A percentile compares a stretch with the other conserved stretches of the same genome.
Evolutionary conservation across 495 filamentous ascomycete genomes (phyloP).

Genomic region (Cercophora samala): DNA sequence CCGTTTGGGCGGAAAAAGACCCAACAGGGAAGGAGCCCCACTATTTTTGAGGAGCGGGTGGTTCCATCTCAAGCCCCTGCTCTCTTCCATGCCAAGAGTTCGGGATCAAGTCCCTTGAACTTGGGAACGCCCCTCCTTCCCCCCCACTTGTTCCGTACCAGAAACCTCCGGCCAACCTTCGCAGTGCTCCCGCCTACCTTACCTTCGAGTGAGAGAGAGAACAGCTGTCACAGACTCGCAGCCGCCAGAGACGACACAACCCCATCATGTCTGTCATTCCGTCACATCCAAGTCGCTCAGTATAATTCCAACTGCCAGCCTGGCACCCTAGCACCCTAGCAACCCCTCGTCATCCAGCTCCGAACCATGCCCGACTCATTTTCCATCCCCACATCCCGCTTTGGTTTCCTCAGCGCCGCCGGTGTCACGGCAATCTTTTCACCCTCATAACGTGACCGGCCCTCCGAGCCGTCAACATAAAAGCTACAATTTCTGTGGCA

Average conservation of each 20-base stretch:
- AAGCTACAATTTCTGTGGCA: not conserved
- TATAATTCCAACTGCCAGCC: no score
- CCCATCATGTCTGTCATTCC: not conserved
- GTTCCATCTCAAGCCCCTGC: constrained; percentile 23
- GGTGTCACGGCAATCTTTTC: not conserved
- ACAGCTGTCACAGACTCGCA: not conserved
- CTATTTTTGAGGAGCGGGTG: constrained; percentile 19
- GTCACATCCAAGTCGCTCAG: not conserved
- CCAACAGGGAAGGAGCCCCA: constrained; percentile 16
- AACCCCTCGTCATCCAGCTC: no score
- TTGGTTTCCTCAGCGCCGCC: not conserved
- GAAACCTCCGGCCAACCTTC: not conserved
- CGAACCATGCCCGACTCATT: not conserved
- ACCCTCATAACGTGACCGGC: not conserved
- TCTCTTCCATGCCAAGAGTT: not conserved
- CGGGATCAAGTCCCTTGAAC: constrained; percentile 11
- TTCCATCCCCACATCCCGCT: not conserved
- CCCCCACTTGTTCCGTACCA: constrained; percentile 10
- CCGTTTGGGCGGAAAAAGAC: constrained; percentile 24
- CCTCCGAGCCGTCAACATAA: not conserved
- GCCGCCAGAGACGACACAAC: constrained; percentile 13
- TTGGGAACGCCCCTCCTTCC: constrained; percentile 4
- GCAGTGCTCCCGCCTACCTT: no score
- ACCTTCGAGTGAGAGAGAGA: not conserved
- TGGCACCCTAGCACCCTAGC: not conserved